These are phyloP conservation scores for Suhomyces taliae DNA, from an alignment of 1,139 yeast genomes.

Conservation along the genomic window DNA sequence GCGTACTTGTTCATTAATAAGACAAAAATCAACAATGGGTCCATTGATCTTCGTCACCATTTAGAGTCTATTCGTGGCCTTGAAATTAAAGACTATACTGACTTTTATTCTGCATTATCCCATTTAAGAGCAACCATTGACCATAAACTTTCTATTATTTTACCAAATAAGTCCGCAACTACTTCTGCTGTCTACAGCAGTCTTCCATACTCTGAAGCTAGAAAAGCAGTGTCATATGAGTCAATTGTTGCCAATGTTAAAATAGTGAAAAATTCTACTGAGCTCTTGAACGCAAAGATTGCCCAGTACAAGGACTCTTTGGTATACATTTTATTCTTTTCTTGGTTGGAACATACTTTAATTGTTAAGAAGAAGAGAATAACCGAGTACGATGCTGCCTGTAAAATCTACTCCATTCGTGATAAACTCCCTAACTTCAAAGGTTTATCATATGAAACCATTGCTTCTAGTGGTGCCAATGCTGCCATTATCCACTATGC, in stretches of 20 bases:
- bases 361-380: constrained; percentile 24
- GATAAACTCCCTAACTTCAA: constrained; percentile 45
- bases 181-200: constrained; percentile 36
- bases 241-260: constrained; percentile 40
- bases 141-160: constrained; percentile 23
- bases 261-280: constrained; percentile 39
- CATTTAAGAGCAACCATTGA: constrained; percentile 22
- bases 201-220: constrained; percentile 32
- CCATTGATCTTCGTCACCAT: constrained; percentile 23
- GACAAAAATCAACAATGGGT: constrained; percentile 27
- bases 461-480: constrained; percentile 55
- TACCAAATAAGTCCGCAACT: constrained; percentile 33
- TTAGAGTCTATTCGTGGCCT: constrained; percentile 31
- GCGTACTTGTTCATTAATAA: constrained; percentile 41
- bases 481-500: constrained; percentile 58
- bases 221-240: constrained; percentile 24
- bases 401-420: constrained; percentile 43
- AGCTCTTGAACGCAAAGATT: constrained; percentile 37
- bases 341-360: constrained; percentile 45
- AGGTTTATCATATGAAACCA: constrained; percentile 55
- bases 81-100: constrained; percentile 27
- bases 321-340: constrained; percentile 38
- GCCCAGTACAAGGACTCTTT: constrained; percentile 49
- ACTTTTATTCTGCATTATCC: constrained; percentile 34
- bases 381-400: constrained; percentile 46